Evolutionary conservation across 495 filamentous ascomycete genomes (phyloP), one percentile per base, ranked within the genome.

Genomic region (Achaetomiella virescens): DNA sequence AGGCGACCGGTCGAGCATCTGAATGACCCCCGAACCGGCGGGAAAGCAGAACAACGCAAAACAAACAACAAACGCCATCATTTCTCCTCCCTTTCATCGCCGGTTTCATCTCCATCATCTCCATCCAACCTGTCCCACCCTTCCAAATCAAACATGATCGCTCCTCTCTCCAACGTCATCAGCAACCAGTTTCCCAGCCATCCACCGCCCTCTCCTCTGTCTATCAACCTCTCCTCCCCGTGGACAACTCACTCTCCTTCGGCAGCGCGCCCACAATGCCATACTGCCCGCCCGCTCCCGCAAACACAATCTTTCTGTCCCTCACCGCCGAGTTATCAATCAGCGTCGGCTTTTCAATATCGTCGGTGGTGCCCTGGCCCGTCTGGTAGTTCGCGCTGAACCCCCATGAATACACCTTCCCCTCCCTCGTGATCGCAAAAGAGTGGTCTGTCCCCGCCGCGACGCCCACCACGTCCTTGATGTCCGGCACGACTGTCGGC

Each of bases 361-460:
- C 83, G 17, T 82, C 80, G 2, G 69, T 72, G 5, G 75, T 78
- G 10, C 81, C 82, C 48, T 76, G 79, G 6, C 85, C 86, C n/a
- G 83, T 84, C 70, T 88, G 85, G 64, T 83, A 86, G 55, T 78
- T 81, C 41, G 68, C 72, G 21, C 75, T 81, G 71, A 88, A 88
- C 2, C 87, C 87, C 86, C 86, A 89, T 33, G 77, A 77, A 66
- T 81, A 88, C 6, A 83, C 85, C 42, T 75, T 72, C 11, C 87
- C 85, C 2, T 79, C 74, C 20, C 60, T 68, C 46, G 78, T 78
- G 56, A 89, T 70, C 11, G 77, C 83, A 48, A 90, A 72, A 55
- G 71, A 78, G 61, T 85, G 82, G 54, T 87, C 82, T 1, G 75
- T 75, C 4, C 80, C 82, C 17, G 74, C 71, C 17, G 76, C 69